Evolutionary conservation across 108 stramenopile genomes (phyloP).

Genomic region (Nitzschia sp.): DNA sequence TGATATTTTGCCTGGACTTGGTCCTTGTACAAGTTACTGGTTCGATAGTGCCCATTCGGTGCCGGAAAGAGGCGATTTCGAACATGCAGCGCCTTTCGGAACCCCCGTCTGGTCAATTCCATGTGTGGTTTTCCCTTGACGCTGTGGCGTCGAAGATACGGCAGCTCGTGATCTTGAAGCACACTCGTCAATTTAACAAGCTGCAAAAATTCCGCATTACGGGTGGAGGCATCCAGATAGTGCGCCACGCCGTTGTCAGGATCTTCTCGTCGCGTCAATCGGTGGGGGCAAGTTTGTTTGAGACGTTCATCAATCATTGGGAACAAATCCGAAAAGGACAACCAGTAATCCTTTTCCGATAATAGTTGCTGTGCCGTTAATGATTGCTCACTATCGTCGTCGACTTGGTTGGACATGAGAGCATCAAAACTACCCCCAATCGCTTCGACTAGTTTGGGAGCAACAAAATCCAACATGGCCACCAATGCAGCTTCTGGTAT

Average conservation of each 20-base stretch:
- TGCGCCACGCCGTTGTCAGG: slow-evolving; percentile 23
- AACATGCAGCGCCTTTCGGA: slow-evolving; percentile 12
- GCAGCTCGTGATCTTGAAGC: background rate
- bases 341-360: slow-evolving; percentile 7
- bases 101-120: slow-evolving; percentile 29
- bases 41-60: slow-evolving; percentile 24
- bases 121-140: slow-evolving; percentile 1
- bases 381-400: background rate
- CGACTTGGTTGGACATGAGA: background rate
- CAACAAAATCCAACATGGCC: slow-evolving; percentile 22
- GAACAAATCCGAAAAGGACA: slow-evolving; percentile 20
- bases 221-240: slow-evolving; percentile 18
- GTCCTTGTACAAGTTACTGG: slow-evolving; percentile 6
- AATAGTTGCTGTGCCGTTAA: background rate
- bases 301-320: slow-evolving; percentile 31
- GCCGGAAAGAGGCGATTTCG: slow-evolving; percentile 14
- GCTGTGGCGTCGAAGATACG: slow-evolving; percentile 16
- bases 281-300: slow-evolving; percentile 8
- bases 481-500: slow-evolving; percentile 41
- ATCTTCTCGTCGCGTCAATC: slow-evolving; percentile 4
- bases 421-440: background rate
- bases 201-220: slow-evolving; percentile 33
- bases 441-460: background rate
- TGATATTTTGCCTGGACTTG: slow-evolving; percentile 8
- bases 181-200: slow-evolving; percentile 15